Base-by-base conservation (phyloP, 1,284 basidiomycete genomes). In the Xerocomus nothofagi region DNA sequence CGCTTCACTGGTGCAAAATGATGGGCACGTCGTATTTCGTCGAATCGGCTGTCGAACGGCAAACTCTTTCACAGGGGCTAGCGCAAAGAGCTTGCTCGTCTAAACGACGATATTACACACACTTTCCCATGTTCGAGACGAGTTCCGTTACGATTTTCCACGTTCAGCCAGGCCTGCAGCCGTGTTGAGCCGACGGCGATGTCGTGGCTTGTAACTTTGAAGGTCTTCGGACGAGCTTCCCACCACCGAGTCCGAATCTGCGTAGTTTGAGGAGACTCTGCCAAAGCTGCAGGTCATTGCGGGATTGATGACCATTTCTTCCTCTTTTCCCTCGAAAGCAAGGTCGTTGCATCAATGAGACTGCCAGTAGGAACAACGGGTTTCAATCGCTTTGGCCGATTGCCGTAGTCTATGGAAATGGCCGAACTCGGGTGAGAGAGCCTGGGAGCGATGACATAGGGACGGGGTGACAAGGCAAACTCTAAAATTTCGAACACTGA, bases 261-360 rank as follows among this genome's bases (percentile, higher is more conserved):
- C 86, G 76, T 31, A 75, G 71, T 50, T 78, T 77, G 31, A 89
- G 75, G 15, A 89, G 76, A 54, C 75, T 76, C 39, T 78, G 74
- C 86, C 86, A 88, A 6, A 89, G 73, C 50, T 81, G 78, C 18
- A 85, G 6, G 82, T 83, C 3, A 81, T 73, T 0, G 74, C 74
- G 0, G 82, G 82, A 2, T 80, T 71, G 14, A 74, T 63, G 0
- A 76, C 68, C 56, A 82, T 81, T 49, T 84, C 83, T 31, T 77
- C 76, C 43, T 67, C 60, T 3, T 60, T 47, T 1, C 31, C 54
- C 12, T 65, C 60, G 18, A 49, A 20, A 15, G 40, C 49, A 24
- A 59, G 47, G 43, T 55, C 54, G 47, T 51, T 48, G n/a, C 32
- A 65, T 52, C 53, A 5, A 59, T 47, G 29, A 68, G 64, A 18